Evolutionary conservation across 176 grass and related monocot species (phyloP).

Genomic region (Bothriochloa decipiens): DNA sequence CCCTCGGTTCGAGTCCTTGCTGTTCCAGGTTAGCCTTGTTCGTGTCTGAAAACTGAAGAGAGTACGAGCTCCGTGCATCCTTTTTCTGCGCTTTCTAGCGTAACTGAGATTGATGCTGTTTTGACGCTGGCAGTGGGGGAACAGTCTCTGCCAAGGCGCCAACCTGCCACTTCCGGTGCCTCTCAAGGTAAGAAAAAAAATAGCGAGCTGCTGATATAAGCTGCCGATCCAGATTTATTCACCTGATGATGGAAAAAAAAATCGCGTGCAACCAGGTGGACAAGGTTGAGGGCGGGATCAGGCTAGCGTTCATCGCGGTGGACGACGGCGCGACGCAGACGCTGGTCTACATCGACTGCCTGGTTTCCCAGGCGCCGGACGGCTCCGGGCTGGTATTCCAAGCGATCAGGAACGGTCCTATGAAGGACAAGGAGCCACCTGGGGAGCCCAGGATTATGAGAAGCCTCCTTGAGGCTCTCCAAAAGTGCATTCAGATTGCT

Average conservation of each 20-base stretch:
- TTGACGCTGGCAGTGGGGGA: slow-evolving; percentile 69
- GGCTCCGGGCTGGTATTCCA: slow-evolving; percentile 63
- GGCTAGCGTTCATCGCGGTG: slow-evolving; percentile 66
- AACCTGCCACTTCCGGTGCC: slow-evolving; percentile 87
- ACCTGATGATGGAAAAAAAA: not conserved
- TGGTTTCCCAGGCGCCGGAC: slow-evolving; percentile 59
- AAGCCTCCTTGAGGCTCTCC: slow-evolving; percentile 83
- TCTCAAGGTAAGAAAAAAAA: slow-evolving; percentile 59
- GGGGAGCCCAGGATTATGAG: slow-evolving; percentile 89
- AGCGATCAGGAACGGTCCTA: slow-evolving; percentile 70
- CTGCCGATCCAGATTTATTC: not conserved
- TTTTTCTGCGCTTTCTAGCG: too few relatives aligned
- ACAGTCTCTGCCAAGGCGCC: slow-evolving; percentile 95
- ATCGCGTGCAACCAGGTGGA: slow-evolving; percentile 64
- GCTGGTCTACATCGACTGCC: slow-evolving; percentile 83
- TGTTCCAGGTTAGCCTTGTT: slow-evolving; percentile 62
- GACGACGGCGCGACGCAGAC: slow-evolving; percentile 62
- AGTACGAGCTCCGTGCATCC: too few relatives aligned
- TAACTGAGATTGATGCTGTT: slow-evolving; percentile 17
- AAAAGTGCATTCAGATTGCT: slow-evolving; percentile 69
- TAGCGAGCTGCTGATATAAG: not conserved
- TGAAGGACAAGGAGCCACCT: slow-evolving; percentile 70
- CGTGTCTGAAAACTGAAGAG: not conserved
- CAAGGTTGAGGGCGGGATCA: slow-evolving; percentile 71
- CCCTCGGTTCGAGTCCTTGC: slow-evolving; percentile 62